phyloP scores from a whole-genome alignment of 257 asterid genomes.

The Solanum habrochaites region DNA sequence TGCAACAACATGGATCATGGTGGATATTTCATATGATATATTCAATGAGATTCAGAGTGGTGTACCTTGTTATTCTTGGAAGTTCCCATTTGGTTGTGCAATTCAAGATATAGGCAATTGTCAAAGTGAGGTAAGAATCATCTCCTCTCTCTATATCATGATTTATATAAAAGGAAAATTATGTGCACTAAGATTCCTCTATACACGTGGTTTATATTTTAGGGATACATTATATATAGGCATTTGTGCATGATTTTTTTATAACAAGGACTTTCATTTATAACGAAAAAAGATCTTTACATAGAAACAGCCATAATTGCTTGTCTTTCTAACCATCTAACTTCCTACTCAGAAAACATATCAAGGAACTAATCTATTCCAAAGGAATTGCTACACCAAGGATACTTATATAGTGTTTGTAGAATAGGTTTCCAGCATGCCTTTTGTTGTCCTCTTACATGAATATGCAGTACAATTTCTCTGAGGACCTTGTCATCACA shows the following conservation, averaged over 20 bases:
- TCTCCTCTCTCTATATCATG: neutral
- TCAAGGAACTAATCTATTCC: too few relatives aligned
- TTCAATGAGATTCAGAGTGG: constrained; percentile 23
- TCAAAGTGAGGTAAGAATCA: constrained; percentile 35
- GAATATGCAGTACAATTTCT: too few relatives aligned
- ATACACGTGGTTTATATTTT: neutral
- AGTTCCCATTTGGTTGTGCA: constrained; percentile 63
- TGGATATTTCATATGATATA: constrained; percentile 42
- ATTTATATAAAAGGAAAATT: neutral
- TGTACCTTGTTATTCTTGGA: constrained; percentile 38
- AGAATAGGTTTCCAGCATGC: too few relatives aligned
- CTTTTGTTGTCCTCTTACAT: too few relatives aligned
- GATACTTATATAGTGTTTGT: too few relatives aligned
- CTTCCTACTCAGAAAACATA: too few relatives aligned
- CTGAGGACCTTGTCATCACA: too few relatives aligned
- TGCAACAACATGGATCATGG: constrained; percentile 41
- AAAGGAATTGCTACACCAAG: too few relatives aligned
- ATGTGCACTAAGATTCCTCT: neutral
- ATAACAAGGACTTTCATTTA: too few relatives aligned
- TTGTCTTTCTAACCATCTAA: too few relatives aligned
- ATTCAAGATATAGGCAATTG: constrained; percentile 49
- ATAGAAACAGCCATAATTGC: too few relatives aligned
- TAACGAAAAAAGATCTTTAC: too few relatives aligned
- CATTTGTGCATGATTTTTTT: neutral
- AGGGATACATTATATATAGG: neutral